Conservation (phyloP, 1,139 yeast species). For the Lodderomyces margitis region DNA sequence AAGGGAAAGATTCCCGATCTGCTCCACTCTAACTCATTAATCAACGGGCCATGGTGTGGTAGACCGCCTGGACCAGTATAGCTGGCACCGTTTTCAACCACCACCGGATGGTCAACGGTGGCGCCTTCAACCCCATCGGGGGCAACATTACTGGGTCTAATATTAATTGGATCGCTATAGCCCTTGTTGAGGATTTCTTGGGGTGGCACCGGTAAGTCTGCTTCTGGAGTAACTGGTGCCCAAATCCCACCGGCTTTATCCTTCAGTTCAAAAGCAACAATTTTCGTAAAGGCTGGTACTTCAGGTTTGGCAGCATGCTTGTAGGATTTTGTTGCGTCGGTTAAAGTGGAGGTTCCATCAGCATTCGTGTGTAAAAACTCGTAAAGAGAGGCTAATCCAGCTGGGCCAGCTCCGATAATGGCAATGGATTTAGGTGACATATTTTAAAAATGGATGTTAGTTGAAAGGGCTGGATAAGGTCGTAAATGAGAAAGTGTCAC, state of each 20-base stretch:
- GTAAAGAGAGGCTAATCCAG: conserved; percentile 35
- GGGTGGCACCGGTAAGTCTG: conserved; percentile 31
- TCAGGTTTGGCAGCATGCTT: conserved; percentile 10
- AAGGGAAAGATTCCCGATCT: conserved; percentile 41
- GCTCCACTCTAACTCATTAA: conserved; percentile 35
- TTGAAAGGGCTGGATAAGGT: no score
- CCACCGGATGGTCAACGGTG: conserved; percentile 20
- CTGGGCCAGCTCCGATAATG: conserved; percentile 40
- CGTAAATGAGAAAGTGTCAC: no score
- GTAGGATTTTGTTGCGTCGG: conserved; percentile 15
- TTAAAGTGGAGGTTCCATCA: conserved; percentile 32
- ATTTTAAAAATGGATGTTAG: no score
- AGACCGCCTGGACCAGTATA: background rate
- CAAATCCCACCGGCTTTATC: conserved; percentile 35
- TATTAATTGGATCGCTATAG: conserved; percentile 25
- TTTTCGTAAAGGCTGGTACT: conserved; percentile 22
- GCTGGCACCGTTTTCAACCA: conserved; percentile 10
- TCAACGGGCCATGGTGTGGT: conserved; percentile 3
- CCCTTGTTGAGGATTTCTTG: conserved; percentile 28
- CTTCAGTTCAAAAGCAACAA: conserved; percentile 36
- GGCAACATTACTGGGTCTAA: conserved; percentile 21
- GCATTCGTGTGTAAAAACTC: conserved; percentile 33
- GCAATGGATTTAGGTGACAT: conserved; percentile 31
- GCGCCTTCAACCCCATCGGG: conserved; percentile 19
- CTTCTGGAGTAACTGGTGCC: conserved; percentile 23